Conservation (phyloP, 768 basidiomycete species). For the Hypsizygus marmoreus region DNA sequence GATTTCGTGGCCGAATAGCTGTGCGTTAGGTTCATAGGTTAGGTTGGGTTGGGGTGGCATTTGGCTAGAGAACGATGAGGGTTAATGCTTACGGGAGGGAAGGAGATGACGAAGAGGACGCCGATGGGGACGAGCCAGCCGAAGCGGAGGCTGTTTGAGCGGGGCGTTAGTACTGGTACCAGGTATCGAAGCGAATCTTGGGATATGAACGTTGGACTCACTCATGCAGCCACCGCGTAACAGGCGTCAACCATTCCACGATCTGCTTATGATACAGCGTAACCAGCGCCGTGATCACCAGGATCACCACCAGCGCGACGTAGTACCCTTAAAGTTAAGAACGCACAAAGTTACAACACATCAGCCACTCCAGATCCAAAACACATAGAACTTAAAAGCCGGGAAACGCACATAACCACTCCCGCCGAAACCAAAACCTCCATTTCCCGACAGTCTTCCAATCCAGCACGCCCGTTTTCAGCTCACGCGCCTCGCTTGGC, state of each 20-base stretch:
- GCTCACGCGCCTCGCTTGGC: slow-evolving; percentile 54
- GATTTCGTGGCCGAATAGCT: slow-evolving; percentile 93
- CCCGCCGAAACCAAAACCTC: slow-evolving; percentile 56
- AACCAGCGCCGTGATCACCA: slow-evolving; percentile 53
- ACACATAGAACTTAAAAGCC: background rate
- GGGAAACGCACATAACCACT: slow-evolving; percentile 54
- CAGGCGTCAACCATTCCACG: slow-evolving; percentile 66
- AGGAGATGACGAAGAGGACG: slow-evolving; percentile 81
- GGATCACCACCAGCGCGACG: slow-evolving; percentile 45
- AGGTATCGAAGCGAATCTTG: slow-evolving; percentile 7
- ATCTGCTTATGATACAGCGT: slow-evolving; percentile 71
- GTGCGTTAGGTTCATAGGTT: slow-evolving; percentile 2
- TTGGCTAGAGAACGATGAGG: background rate
- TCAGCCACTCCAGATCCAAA: background rate
- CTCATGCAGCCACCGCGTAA: slow-evolving; percentile 65
- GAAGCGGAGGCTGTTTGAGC: slow-evolving; percentile 40
- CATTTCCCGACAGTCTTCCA: slow-evolving; percentile 43
- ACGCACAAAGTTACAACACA: background rate
- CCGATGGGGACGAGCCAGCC: slow-evolving; percentile 83
- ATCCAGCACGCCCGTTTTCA: slow-evolving; percentile 45
- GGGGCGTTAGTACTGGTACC: background rate
- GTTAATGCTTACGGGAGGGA: slow-evolving; percentile 62
- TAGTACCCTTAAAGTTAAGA: slow-evolving; percentile 51
- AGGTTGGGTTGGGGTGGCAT: too few species aligned
- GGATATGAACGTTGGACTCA: slow-evolving; percentile 32